Base-by-base conservation (phyloP, 2,329 filamentous ascomycete species). In the Aspergillus quadrilineatus region DNA sequence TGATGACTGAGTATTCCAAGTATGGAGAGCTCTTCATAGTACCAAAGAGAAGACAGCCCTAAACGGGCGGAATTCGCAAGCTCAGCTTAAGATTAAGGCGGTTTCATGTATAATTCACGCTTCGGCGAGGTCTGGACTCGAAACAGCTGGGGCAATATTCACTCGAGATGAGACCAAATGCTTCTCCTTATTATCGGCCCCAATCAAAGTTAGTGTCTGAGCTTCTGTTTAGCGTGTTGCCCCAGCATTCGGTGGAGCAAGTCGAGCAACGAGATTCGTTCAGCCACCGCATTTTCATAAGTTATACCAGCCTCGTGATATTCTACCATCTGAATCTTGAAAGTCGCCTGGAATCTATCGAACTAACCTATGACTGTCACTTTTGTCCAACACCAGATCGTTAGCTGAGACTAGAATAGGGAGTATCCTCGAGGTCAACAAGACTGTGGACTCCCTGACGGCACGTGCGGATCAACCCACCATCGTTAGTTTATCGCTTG, bases 261-360 rank as follows among this genome's bases (percentile, higher is more conserved):
- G 63, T 68, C 64, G 65, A 68, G 60, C 60, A 55, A 52, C 42
- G 56, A 55, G 45, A 59, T 63, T 59, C 51, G 60, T 68, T 67
- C 69, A 72, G 69, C 70, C 69, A 72, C 69, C 68, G 61, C 64
- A 63, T 68, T 72, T 72, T 67, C 61, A 55, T 42, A 45, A 39
- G 50, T 58, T 50, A 56, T 52, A 51, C 63, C 62, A 63, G 54
- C 64, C 63, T 64, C 60, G 56, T 55, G 32, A 61, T 60, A 60
- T 60, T 63, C 57, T 45, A 41, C 34, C 36, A 46, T 51, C 43
- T 49, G 29, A 45, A 46, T 52, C 32, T 50, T 34, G 46, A 41
- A 42, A 28, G 29, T 32, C 41, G 42, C 52, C 22, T 53, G 46
- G 50, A 56, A 34, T 43, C 41, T 34, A 10, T 17, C 14, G 14